Evolutionary conservation across 1,284 basidiomycete genomes (phyloP), one percentile per base, ranked within the genome.

Genomic region (Tremellales sp.): DNA sequence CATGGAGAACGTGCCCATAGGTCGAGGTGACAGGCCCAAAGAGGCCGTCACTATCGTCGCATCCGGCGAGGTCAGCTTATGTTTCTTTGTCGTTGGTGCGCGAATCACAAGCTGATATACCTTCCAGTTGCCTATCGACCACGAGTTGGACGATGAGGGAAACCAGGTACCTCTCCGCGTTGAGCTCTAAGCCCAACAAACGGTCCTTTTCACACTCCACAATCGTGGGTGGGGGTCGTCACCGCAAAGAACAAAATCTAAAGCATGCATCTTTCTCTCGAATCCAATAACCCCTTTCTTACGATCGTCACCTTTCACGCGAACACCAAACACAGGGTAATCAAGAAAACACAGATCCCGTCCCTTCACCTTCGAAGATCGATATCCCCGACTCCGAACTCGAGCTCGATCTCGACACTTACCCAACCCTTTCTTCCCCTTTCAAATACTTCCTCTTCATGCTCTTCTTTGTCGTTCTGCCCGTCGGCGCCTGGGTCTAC

Each of bases 81-180:
- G 36, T 13, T 42, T 13, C 13, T 12, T 44, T 15, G 15, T 17
- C 11, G 36, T 13, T 12, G 43, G 40, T 21, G 42, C 22, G 25
- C 23, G 21, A 22, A 36, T 10, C 10, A 25, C 36, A 23, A 31
- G 29, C 29, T 19, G n/a, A 26, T 12, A 53, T 52, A 39, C 19
- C 2, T 10, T 49, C 17, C 59, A 89, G 86, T 76, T 91, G 45
- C 76, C 77, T 35, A 70, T 89, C 36, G 84, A 87, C 48, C 48
- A 74, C 26, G 78, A 76, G 51, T 71, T 75, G 35, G 85, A 87
- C 61, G 79, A 77, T 52, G 78, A 84, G 48, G 87, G 84, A 68
- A 85, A 87, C 59, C 79, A 92, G 87, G 87, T 92, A 83, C 90
- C 89, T 78, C 76, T 88, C 67, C 89, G 83, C 67, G 84, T 82